phyloP scores from a whole-genome alignment of 768 basidiomycete genomes.

The Mycena belliarum region DNA sequence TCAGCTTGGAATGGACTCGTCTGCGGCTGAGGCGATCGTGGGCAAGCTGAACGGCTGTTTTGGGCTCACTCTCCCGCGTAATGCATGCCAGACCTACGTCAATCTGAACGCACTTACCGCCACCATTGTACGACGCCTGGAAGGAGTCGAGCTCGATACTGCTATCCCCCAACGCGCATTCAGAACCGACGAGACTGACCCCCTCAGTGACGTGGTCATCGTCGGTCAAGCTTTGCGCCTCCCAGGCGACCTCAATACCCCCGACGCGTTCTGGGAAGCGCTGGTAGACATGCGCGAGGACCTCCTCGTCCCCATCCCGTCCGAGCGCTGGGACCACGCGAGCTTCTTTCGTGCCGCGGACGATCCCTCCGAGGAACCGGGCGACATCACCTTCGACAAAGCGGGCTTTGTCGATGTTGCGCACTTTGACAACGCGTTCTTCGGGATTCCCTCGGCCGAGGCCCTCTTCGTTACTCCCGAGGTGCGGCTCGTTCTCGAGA shows the following conservation, averaged over 20 bases:
- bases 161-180: background rate
- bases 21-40: conserved; percentile 34
- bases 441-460: conserved; percentile 36
- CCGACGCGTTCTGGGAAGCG: conserved; percentile 34
- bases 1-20: conserved; percentile 38
- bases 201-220: conserved; percentile 34
- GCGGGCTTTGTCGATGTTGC: conserved; percentile 35
- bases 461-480: conserved; percentile 33
- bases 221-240: conserved; percentile 38
- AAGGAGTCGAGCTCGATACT: background rate
- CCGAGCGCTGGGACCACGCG: conserved; percentile 37
- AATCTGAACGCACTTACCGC: conserved; percentile 31
- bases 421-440: conserved; percentile 37
- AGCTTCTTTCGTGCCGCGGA: conserved; percentile 31
- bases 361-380: conserved; percentile 23
- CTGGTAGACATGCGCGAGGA: conserved; percentile 34
- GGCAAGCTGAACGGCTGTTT: conserved; percentile 31
- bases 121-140: conserved; percentile 20
- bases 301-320: conserved; percentile 31
- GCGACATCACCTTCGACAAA: conserved; percentile 34
- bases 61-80: conserved; percentile 30
- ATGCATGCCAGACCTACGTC: conserved; percentile 36
- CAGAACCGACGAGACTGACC: background rate
- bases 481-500: conserved; percentile 34
- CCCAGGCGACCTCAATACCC: conserved; percentile 34